These are phyloP conservation scores for Fusarium pseudoanthophilum DNA, from an alignment of 2,329 filamentous ascomycete species.

Conservation along the genomic window DNA sequence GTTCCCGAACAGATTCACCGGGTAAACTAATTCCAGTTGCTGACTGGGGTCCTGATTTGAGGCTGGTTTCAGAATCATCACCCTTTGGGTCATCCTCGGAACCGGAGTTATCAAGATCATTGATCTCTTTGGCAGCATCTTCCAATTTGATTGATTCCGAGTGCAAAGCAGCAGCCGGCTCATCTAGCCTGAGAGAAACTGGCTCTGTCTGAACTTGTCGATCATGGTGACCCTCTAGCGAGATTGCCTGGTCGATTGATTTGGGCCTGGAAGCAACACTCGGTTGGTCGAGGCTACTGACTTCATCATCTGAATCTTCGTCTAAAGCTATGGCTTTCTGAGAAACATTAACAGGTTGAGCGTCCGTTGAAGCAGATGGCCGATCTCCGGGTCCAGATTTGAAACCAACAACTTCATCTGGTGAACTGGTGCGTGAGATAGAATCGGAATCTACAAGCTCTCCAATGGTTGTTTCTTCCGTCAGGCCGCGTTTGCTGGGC, in stretches of 20 bases:
- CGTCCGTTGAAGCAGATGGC: background rate
- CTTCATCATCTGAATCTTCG: slow-evolving; percentile 1
- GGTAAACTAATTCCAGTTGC: background rate
- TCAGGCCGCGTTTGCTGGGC: background rate
- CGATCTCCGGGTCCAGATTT: background rate
- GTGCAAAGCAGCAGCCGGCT: background rate
- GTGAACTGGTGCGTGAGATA: slow-evolving; percentile 5
- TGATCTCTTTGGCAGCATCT: background rate
- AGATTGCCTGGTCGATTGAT: background rate
- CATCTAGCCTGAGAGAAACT: background rate
- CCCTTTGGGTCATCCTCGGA: slow-evolving; percentile 13
- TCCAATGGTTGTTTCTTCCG: background rate
- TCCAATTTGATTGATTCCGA: background rate
- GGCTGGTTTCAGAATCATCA: background rate
- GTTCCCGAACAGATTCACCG: background rate
- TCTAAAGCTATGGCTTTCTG: background rate
- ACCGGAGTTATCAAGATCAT: background rate
- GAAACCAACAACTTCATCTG: background rate
- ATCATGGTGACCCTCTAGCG: background rate
- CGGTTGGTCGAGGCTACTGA: background rate
- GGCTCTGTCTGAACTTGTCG: background rate
- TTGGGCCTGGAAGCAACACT: background rate
- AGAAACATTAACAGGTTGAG: background rate
- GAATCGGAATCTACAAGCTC: background rate
- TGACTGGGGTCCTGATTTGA: background rate